Percentiles rank a stretch among this genome's conserved stretches.
Evolutionary conservation across 2,329 filamentous ascomycete species (phyloP).

Genomic region (Emergomyces orientalis): DNA sequence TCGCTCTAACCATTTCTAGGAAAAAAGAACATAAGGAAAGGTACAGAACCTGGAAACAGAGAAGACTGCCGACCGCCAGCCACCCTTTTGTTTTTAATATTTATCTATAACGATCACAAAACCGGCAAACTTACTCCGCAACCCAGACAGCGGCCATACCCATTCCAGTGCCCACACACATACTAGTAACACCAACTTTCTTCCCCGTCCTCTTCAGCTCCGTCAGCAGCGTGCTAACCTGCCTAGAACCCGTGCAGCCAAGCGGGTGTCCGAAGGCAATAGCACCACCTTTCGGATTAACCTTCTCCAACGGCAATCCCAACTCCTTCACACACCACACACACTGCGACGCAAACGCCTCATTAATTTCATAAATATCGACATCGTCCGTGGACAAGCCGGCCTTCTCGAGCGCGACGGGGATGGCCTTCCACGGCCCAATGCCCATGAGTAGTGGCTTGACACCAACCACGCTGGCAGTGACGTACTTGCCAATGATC

Average conservation of each 20-base stretch:
- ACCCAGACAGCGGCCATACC: slow-evolving; percentile 97
- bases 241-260: slow-evolving; percentile 86
- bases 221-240: slow-evolving; percentile 84
- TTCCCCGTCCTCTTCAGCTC: slow-evolving; percentile 77
- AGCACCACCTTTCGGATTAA: slow-evolving; percentile 94
- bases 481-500: slow-evolving; percentile 87
- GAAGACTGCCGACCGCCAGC: slow-evolving; percentile 3
- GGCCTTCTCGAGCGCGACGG: slow-evolving; percentile 78
- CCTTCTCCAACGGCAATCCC: slow-evolving; percentile 69
- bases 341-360: slow-evolving; percentile 94
- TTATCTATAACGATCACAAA: background rate
- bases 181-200: slow-evolving; percentile 84
- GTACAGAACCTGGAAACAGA: slow-evolving; percentile 6
- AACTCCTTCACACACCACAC: slow-evolving; percentile 88
- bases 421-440: slow-evolving; percentile 92
- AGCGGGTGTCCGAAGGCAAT: slow-evolving; percentile 95
- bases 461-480: slow-evolving; percentile 77
- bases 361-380: slow-evolving; percentile 98
- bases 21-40: slow-evolving; percentile 4
- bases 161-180: slow-evolving; percentile 97
- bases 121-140: slow-evolving; percentile 56
- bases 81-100: background rate
- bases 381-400: slow-evolving; percentile 82
- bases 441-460: slow-evolving; percentile 91
- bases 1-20: slow-evolving; percentile 4